Percentiles rank a stretch among this genome's conserved stretches.
These are phyloP conservation scores for Alternaria alternata DNA, from an alignment of 2,329 filamentous ascomycete species.

Conservation along the genomic window DNA sequence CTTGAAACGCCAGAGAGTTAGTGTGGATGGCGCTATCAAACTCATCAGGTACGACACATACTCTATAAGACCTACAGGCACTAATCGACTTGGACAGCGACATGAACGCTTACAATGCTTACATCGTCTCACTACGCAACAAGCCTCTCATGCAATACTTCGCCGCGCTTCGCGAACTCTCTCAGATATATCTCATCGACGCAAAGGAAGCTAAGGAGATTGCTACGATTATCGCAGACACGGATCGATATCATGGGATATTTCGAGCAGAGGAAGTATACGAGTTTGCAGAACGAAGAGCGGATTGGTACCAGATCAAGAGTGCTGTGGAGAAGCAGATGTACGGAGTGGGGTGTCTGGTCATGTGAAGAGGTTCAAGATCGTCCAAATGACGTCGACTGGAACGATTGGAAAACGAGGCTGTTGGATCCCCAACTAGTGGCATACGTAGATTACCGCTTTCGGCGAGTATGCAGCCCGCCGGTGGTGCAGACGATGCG, in stretches of 20 bases:
- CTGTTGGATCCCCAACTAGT: conserved; percentile 7
- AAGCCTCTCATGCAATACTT: conserved; percentile 88
- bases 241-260: conserved; percentile 86
- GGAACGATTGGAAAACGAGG: conserved; percentile 9
- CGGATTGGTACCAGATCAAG: conserved; percentile 94
- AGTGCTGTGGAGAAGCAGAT: conserved; percentile 92
- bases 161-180: conserved; percentile 86
- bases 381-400: conserved; percentile 9
- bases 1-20: conserved; percentile 93
- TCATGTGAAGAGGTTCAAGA: conserved; percentile 69
- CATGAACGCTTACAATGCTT: conserved; percentile 92
- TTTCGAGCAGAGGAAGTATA: conserved; percentile 97
- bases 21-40: conserved; percentile 85
- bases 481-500: conserved; percentile 18
- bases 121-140: conserved; percentile 82
- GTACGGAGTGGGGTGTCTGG: conserved; percentile 88
- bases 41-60: conserved; percentile 71
- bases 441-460: conserved; percentile 23
- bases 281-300: conserved; percentile 91
- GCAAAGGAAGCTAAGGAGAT: conserved; percentile 89
- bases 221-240: conserved; percentile 92
- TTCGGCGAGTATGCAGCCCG: conserved; percentile 21
- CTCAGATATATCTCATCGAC: conserved; percentile 94
- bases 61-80: neutral
- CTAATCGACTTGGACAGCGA: conserved; percentile 64